Percentiles rank a stretch among this genome's conserved stretches.
Evolutionary conservation across 345 rosid species (phyloP).

Genomic region (Sisymbrium altissimum): DNA sequence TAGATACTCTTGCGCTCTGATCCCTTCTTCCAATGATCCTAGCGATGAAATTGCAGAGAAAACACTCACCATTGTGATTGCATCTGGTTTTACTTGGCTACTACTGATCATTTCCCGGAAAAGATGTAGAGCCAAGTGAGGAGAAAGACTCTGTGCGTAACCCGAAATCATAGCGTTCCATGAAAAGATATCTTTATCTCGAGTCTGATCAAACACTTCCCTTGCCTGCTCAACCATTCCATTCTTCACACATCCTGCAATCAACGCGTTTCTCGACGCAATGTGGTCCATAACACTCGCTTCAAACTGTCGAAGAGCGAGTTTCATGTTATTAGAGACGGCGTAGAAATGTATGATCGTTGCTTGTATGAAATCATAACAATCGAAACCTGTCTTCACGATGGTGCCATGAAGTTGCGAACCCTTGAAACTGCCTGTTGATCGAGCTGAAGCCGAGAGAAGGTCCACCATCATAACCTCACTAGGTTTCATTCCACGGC

Average conservation of each 20-base stretch:
- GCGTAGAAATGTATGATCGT: constrained; percentile 67
- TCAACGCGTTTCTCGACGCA: constrained; percentile 64
- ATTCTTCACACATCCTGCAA: constrained; percentile 60
- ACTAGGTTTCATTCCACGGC: constrained; percentile 45
- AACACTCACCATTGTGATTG: constrained; percentile 79
- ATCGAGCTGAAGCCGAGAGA: constrained; percentile 65
- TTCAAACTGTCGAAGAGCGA: constrained; percentile 61
- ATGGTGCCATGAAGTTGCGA: constrained; percentile 54
- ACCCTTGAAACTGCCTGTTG: constrained; percentile 40
- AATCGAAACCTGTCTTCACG: constrained; percentile 61
- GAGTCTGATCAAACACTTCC: constrained; percentile 54
- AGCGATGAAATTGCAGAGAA: constrained; percentile 62
- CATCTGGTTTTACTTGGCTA: constrained; percentile 53
- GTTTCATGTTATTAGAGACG: constrained; percentile 45
- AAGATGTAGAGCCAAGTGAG: constrained; percentile 49
- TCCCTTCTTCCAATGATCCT: constrained; percentile 62
- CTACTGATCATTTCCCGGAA: constrained; percentile 53
- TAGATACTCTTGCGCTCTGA: constrained; percentile 54
- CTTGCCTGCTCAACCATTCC: constrained; percentile 58
- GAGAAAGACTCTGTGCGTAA: constrained; percentile 54
- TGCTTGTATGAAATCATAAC: constrained; percentile 63
- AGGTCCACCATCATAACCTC: constrained; percentile 73
- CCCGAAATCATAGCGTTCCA: constrained; percentile 85
- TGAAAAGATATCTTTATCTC: constrained; percentile 67
- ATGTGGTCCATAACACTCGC: constrained; percentile 46